Base-by-base conservation (phyloP, 352 stramenopile species). In the Hyphochytrium catenoides region DNA sequence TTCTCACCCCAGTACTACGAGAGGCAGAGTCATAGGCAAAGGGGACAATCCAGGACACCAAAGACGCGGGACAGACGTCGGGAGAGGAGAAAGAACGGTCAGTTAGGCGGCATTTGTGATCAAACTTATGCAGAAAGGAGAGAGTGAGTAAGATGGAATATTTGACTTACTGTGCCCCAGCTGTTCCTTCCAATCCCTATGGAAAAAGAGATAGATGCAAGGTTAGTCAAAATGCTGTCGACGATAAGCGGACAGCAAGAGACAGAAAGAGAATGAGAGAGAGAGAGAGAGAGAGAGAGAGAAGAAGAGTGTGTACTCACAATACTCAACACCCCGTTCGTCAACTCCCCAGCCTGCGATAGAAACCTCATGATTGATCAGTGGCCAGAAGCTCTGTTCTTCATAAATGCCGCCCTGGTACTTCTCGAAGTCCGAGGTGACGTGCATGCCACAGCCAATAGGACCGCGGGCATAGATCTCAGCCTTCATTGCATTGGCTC, bases 401-500 rank as follows among this genome's bases (percentile, higher is more conserved):
- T 66, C 70, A 50, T 79, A 84, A 36, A 86, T 69, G 8, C 72
- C 72, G 12, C 67, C 67, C 0, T 36, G 46, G 54, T 86, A 86
- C 19, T 56, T 50, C 17, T 68, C 57, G 21, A 86, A 86, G 44
- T 82, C 77, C 36, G 72, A 50, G 0, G 72, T 84, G n/a, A 69
- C 72, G 33, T 79, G 62, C 23, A 86, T 61, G 18, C 66, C 68
- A 35, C 75, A 91, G 12, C 74, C 73, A 36, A 91, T 85, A 4
- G 75, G 75, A 0, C 75, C 75, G 23, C 74, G 72, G 46, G 82
- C 78, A 54, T 64, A 87, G 31, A 92, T 77, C 58, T 92, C 77
- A 2, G 70, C 67, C 54, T 90, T 91, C 72, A 92, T 89, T 23
- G 52, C 62, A 41, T 83, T 52, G 28, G 52, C 69, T 33, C 74